Evolutionary conservation across 352 stramenopile genomes (phyloP), one percentile per base, ranked within the genome.

Genomic region (Phytophthora multivora): DNA sequence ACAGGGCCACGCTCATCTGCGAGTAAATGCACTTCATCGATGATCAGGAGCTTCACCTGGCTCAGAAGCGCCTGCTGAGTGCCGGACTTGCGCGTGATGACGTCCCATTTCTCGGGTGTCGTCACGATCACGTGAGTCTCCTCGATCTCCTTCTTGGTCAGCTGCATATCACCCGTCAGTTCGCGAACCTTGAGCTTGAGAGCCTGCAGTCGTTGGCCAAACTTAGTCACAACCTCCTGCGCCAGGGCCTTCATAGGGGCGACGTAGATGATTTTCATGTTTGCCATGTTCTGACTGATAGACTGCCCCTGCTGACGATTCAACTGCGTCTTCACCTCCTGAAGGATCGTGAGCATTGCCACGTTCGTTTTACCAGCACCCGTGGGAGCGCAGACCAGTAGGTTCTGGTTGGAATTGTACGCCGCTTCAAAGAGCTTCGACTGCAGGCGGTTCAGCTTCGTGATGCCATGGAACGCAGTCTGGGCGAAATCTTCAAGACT

Each of bases 21-120:
- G 1, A 99, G 78, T 43, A 99, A 79, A 65, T 99, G 98, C 9
- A 99, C 97, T 83, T 99, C 98, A 71, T 99, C 98, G 63, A 99
- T 99, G 66, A 99, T 99, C 12, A 99, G 73, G 23, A 99, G 83
- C 45, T 96, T 95, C 43, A 98, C 98, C 50, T 96, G 83, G 39
- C 80, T 88, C 9, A 96, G 63, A 31, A 97, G 71, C 18, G 84
- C 77, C 63, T 97, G 97, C 72, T 99, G 97, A 5, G 80, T 87
- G 46, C 80, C 84, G 15, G 75, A 89, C 78, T 99, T 99, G 39
- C 98, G 80, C 48, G 98, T 99, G 30, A 99, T 98, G 2, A 99
- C 97, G 63, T 99, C 97, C 96, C 96, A 99, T 68, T 99, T 99
- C 68, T 99, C 97, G 0, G 97, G 97, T 5, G 97, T 99, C n/a